Evolutionary conservation across 495 filamentous ascomycete species (phyloP).

Genomic region (Penicillium pulvis): DNA sequence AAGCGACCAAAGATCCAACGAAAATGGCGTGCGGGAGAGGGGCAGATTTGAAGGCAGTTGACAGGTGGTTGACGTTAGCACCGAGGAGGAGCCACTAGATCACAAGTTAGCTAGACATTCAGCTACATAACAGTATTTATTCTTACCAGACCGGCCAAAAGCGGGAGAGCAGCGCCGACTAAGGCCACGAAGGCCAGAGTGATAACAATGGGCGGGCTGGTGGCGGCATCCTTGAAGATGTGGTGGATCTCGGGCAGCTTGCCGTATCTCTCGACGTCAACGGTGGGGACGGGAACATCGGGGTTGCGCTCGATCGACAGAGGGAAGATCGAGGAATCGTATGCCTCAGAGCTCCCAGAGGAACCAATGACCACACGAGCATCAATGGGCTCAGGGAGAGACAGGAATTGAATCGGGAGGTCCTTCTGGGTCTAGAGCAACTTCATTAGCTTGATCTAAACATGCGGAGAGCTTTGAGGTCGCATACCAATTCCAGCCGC

Average conservation of each 20-base stretch:
- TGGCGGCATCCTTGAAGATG: slow-evolving; percentile 78
- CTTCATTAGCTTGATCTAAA: slow-evolving; percentile 11
- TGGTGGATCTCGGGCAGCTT: slow-evolving; percentile 85
- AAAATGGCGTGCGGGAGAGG: slow-evolving; percentile 81
- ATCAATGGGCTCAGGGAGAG: slow-evolving; percentile 62
- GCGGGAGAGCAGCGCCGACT: slow-evolving; percentile 69
- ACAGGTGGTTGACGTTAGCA: slow-evolving; percentile 79
- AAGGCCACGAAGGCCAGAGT: slow-evolving; percentile 75
- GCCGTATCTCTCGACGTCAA: slow-evolving; percentile 72
- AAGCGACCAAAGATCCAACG: slow-evolving; percentile 76
- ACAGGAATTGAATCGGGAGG: slow-evolving; percentile 80
- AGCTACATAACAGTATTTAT: neutral
- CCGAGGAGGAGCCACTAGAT: slow-evolving; percentile 76
- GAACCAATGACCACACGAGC: slow-evolving; percentile 83
- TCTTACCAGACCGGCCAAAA: slow-evolving; percentile 69
- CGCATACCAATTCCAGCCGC: slow-evolving; percentile 75
- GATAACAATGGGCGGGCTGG: slow-evolving; percentile 80
- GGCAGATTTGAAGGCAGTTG: slow-evolving; percentile 68
- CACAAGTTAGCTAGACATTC: slow-evolving; percentile 14
- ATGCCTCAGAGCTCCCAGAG: slow-evolving; percentile 73
- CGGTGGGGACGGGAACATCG: slow-evolving; percentile 56
- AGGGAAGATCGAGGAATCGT: slow-evolving; percentile 65
- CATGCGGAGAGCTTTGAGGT: neutral
- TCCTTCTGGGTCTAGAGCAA: slow-evolving; percentile 77
- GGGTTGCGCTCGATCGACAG: slow-evolving; percentile 65